phyloP scores from a whole-genome alignment of 202 grass and related monocot species.

The Saccharum hybrid region DNA sequence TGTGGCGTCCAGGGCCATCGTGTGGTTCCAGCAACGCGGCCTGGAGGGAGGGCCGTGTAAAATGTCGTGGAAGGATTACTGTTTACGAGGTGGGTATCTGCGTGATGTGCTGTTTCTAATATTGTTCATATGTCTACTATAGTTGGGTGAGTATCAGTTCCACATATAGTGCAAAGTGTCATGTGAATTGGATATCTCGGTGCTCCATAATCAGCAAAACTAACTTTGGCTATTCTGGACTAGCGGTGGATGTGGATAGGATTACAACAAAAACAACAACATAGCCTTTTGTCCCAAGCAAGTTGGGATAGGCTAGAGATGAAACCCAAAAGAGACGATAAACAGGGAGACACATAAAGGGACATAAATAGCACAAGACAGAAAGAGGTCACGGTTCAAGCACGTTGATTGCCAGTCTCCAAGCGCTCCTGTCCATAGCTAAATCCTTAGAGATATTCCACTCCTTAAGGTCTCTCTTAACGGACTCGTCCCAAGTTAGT shows the following conservation, averaged over 20 bases:
- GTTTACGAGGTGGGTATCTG: slow-evolving; percentile 58
- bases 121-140: background rate
- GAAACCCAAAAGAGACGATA: too few species aligned
- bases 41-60: slow-evolving; percentile 42
- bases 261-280: too few species aligned
- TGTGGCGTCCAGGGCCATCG: slow-evolving; percentile 65
- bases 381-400: too few species aligned
- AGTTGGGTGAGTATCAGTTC: slow-evolving; percentile 11
- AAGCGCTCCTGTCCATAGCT: too few species aligned
- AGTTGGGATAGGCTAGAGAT: too few species aligned
- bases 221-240: slow-evolving; percentile 10
- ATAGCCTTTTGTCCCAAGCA: too few species aligned
- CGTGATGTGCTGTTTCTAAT: slow-evolving; percentile 10
- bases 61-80: slow-evolving; percentile 94
- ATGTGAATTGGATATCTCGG: slow-evolving; percentile 14
- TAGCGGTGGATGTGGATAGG: slow-evolving; percentile 5
- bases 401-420: too few species aligned
- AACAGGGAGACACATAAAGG: too few species aligned
- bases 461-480: too few species aligned
- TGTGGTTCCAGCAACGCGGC: slow-evolving; percentile 70
- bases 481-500: too few species aligned
- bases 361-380: too few species aligned
- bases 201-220: slow-evolving; percentile 37
- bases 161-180: slow-evolving; percentile 25
- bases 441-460: too few species aligned